Conservation (phyloP, 106 monocot genomes). For the Triglochin maritima region DNA sequence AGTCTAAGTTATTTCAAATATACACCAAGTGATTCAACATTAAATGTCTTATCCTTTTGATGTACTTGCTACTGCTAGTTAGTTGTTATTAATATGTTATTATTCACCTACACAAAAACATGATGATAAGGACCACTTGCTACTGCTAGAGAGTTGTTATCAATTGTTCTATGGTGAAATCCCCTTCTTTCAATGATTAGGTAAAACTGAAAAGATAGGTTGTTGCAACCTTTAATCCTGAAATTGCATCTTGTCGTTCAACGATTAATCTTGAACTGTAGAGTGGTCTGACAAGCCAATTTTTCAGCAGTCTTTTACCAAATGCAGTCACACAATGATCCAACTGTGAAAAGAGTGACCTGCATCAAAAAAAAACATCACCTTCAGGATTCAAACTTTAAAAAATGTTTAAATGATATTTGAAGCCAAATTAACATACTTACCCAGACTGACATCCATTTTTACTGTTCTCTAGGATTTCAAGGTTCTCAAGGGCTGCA, state of each 20-base stretch:
- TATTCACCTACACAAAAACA: too few species aligned
- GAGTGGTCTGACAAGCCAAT: conserved; percentile 82
- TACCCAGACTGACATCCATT: conserved; percentile 76
- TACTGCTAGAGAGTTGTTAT: too few species aligned
- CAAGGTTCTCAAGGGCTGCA: conserved; percentile 91
- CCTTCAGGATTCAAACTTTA: neutral
- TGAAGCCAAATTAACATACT: neutral
- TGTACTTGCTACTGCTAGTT: too few species aligned
- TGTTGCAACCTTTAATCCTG: conserved; percentile 50
- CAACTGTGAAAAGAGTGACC: conserved; percentile 73
- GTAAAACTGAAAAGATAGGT: too few species aligned
- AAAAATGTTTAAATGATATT: conserved; percentile 2
- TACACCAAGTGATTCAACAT: too few species aligned
- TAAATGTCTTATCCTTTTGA: too few species aligned
- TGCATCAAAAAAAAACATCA: conserved; percentile 17
- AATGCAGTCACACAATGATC: conserved; percentile 86
- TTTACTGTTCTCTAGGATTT: conserved; percentile 75
- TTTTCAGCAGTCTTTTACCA: conserved; percentile 84
- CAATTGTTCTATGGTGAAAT: too few species aligned
- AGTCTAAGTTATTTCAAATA: too few species aligned
- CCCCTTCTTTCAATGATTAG: too few species aligned
- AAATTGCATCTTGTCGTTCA: conserved; percentile 82
- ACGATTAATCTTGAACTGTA: conserved; percentile 42
- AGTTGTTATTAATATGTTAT: too few species aligned
- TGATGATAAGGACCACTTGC: too few species aligned